phyloP scores from a whole-genome alignment of 176 grass and related monocot genomes.

The Carex littledalei region DNA sequence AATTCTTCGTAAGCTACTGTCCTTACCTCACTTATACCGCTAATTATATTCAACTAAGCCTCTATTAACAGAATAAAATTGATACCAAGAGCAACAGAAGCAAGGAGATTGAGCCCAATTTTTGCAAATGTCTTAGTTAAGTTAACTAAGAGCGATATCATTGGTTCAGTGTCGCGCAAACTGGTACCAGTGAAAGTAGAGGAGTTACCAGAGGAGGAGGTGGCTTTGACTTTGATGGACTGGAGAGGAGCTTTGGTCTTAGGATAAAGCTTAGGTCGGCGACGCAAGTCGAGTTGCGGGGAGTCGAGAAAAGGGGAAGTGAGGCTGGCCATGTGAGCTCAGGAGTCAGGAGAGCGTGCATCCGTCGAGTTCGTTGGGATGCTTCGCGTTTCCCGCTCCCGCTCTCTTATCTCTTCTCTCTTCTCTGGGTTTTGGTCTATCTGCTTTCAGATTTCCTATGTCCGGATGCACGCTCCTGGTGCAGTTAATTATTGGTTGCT shows the following conservation, averaged over 20 bases:
- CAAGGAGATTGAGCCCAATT: background rate
- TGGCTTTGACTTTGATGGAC: constrained; percentile 3
- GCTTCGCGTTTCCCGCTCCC: constrained; percentile 2
- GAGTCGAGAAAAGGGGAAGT: constrained; percentile 4
- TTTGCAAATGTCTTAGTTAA: background rate
- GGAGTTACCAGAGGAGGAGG: background rate
- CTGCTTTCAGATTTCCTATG: constrained; percentile 25
- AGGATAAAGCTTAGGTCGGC: background rate
- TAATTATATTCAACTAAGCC: background rate
- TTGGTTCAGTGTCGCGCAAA: background rate
- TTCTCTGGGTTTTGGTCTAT: background rate
- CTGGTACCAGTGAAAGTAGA: background rate
- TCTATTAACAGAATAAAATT: background rate
- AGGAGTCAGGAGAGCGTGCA: background rate
- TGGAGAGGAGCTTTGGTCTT: background rate
- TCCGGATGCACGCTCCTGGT: background rate
- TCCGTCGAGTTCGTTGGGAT: background rate
- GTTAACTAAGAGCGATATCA: background rate
- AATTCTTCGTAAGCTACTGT: too few relatives aligned
- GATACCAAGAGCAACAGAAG: background rate
- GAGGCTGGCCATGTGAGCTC: constrained; percentile 8
- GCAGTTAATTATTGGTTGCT: background rate
- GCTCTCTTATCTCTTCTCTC: constrained; percentile 3
- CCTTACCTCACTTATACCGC: background rate
- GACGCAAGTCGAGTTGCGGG: background rate